phyloP scores from a whole-genome alignment of 345 rosid species.

The Pistacia atlantica region DNA sequence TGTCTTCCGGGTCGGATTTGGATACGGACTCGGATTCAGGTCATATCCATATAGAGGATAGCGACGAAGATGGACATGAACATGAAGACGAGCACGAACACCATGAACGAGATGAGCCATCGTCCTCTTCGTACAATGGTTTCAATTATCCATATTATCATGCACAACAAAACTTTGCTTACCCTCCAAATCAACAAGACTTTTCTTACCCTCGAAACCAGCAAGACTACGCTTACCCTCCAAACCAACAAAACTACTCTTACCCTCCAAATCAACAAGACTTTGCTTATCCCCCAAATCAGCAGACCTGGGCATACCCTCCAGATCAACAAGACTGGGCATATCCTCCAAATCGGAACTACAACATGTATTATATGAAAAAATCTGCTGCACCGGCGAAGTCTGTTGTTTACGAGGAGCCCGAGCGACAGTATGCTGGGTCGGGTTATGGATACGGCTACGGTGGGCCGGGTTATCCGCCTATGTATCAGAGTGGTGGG shows the following conservation, averaged over 20 bases:
- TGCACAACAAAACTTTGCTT: slow-evolving; percentile 47
- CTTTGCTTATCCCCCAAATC: slow-evolving; percentile 37
- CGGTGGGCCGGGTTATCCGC: slow-evolving; percentile 28
- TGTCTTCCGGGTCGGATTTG: slow-evolving; percentile 64
- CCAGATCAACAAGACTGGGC: slow-evolving; percentile 38
- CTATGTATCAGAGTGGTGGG: slow-evolving; percentile 41
- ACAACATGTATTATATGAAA: slow-evolving; percentile 68
- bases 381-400: slow-evolving; percentile 64
- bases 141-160: slow-evolving; percentile 33
- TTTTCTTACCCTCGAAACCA: slow-evolving; percentile 17
- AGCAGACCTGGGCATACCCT: slow-evolving; percentile 37
- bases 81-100: background rate
- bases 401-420: slow-evolving; percentile 69
- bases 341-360: slow-evolving; percentile 28
- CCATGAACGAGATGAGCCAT: background rate
- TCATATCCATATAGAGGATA: slow-evolving; percentile 53
- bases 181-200: slow-evolving; percentile 19
- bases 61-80: slow-evolving; percentile 12
- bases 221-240: slow-evolving; percentile 37
- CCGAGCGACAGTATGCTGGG: slow-evolving; percentile 42
- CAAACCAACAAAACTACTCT: slow-evolving; percentile 32
- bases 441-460: slow-evolving; percentile 38
- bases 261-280: slow-evolving; percentile 11
- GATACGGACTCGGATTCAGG: slow-evolving; percentile 55
- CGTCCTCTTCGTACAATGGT: slow-evolving; percentile 12